phyloP scores from a whole-genome alignment of 2,329 filamentous ascomycete species.

The Podosphaera xanthii region DNA sequence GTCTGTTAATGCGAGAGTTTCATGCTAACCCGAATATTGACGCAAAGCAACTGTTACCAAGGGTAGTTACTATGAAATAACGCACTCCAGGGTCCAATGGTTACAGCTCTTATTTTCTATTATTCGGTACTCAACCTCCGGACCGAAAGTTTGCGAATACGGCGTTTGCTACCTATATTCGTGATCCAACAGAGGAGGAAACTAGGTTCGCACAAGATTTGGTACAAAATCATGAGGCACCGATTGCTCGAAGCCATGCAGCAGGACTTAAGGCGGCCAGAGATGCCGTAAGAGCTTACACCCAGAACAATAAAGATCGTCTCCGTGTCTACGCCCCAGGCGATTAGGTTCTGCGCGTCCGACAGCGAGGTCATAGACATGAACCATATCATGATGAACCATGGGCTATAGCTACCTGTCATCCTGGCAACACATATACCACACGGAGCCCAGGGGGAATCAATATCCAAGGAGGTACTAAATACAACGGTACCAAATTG shows the following conservation, averaged over 20 bases:
- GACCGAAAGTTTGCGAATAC: not conserved
- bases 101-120: not conserved
- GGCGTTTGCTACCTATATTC: not conserved
- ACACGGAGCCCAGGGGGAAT: not conserved
- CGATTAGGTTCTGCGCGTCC: not conserved
- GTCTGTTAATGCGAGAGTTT: not conserved
- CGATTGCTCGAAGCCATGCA: not conserved
- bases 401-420: not conserved
- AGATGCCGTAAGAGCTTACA: not conserved
- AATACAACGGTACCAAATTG: not conserved
- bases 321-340: not conserved
- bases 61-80: not conserved
- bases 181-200: not conserved
- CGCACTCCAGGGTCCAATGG: not conserved
- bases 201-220: not conserved
- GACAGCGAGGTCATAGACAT: not conserved
- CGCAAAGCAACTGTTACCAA: not conserved
- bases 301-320: not conserved
- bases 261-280: not conserved
- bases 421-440: not conserved
- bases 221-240: not conserved
- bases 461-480: not conserved
- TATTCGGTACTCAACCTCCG: conserved; percentile 1
- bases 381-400: not conserved
- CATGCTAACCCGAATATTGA: not conserved